Evolutionary conservation across 2,329 filamentous ascomycete species (phyloP), one percentile per base, ranked within the genome.

Genomic region (Trichoderma hamatum): DNA sequence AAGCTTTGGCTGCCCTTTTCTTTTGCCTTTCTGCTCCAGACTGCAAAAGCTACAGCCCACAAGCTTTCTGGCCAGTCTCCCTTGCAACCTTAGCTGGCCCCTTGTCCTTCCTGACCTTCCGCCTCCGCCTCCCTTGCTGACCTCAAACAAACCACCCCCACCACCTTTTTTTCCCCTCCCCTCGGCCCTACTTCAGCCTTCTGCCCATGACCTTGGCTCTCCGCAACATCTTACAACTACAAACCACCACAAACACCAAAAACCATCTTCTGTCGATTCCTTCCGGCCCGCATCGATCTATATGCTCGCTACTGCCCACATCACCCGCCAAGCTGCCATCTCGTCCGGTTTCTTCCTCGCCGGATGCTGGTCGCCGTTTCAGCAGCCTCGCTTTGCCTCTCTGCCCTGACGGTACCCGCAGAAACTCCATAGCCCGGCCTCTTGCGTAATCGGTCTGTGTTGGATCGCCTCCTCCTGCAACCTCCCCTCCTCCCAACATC

Each of bases 91-190:
- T 71, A 68, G 73, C 58, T 32, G 30, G 36, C 52, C 43, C 68
- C 68, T 70, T 67, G 68, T 67, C 63, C 55, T 68, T 71, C 69
- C 65, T 69, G 55, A 64, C 68, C 43, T 56, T 71, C 54, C 72
- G 71, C 71, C 73, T 73, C 72, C 73, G 73, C 71, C 70, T 74
- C 70, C 55, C 71, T 61, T 58, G 67, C 67, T 71, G 62, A 67
- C 60, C 69, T 70, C 69, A 70, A 67, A 70, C 68, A 60, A 34
- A 24, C 39, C 13, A 21, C 51, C 62, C 64, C 68, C 67, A 69
- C 64, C 67, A 69, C 61, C 61, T 36, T 34, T 26, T 56, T 58
- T 43, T 36, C 58, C 69, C 65, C 51, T 54, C 69, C 56, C 65
- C 59, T 70, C 69, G 66, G 60, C 54, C 69, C 51, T 69, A 61